Evolutionary conservation across 352 stramenopile species (phyloP).

Genomic region (Globisporangium perplexum): DNA sequence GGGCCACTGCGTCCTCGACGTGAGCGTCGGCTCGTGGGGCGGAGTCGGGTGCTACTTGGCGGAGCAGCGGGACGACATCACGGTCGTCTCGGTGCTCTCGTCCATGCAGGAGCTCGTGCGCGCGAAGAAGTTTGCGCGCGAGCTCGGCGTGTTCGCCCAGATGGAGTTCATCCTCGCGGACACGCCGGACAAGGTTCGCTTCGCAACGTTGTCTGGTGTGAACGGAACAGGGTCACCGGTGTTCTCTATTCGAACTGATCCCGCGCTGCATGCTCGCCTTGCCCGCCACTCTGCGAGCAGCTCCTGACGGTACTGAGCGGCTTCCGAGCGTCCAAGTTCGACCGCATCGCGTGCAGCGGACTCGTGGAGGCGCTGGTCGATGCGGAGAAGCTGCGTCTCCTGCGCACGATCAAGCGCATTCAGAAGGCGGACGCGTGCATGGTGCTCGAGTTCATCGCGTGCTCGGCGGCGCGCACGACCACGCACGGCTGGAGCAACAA

Average conservation of each 20-base stretch:
- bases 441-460: slow-evolving; percentile 67
- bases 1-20: slow-evolving; percentile 65
- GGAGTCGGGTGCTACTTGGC: slow-evolving; percentile 73
- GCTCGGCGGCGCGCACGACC: slow-evolving; percentile 50
- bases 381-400: slow-evolving; percentile 37
- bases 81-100: slow-evolving; percentile 48
- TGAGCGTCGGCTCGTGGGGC: slow-evolving; percentile 80
- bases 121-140: slow-evolving; percentile 50
- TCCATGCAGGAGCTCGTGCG: slow-evolving; percentile 53
- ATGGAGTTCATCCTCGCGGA: slow-evolving; percentile 73
- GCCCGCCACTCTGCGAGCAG: slow-evolving; percentile 8
- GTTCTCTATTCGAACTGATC: background rate
- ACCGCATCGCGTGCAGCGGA: slow-evolving; percentile 53
- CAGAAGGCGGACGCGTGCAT: slow-evolving; percentile 42
- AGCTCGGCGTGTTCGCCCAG: slow-evolving; percentile 50
- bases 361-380: slow-evolving; percentile 49
- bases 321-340: slow-evolving; percentile 56
- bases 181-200: slow-evolving; percentile 39
- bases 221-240: too few species aligned
- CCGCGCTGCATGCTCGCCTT: background rate
- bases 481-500: slow-evolving; percentile 83
- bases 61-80: slow-evolving; percentile 35
- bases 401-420: slow-evolving; percentile 63
- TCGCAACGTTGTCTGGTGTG: background rate
- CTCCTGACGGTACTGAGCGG: slow-evolving; percentile 49